Conservation (phyloP, 768 basidiomycete species). For the Mycena crocata region DNA sequence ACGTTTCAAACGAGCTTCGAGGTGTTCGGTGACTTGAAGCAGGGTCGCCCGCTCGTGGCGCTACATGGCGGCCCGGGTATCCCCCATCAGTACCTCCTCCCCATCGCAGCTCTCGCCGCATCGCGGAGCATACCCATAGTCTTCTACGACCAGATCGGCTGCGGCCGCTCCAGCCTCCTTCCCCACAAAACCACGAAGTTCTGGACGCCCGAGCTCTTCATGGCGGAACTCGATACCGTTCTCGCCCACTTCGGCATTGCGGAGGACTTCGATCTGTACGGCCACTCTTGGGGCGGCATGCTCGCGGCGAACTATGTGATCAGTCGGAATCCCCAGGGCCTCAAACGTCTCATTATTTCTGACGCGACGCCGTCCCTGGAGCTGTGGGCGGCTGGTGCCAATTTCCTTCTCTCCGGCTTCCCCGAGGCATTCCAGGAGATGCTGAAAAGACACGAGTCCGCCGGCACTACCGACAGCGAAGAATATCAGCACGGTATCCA, state of each 20-base stretch:
- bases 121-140: constrained; percentile 53
- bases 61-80: constrained; percentile 62
- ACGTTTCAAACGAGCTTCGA: constrained; percentile 58
- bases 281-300: constrained; percentile 66
- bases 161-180: constrained; percentile 60
- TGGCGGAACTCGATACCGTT: constrained; percentile 60
- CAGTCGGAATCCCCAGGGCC: constrained; percentile 30
- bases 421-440: constrained; percentile 40
- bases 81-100: constrained; percentile 29
- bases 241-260: constrained; percentile 54
- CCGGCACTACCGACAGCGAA: constrained; percentile 38
- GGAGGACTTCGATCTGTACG: constrained; percentile 56
- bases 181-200: constrained; percentile 57
- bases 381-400: constrained; percentile 41
- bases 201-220: constrained; percentile 59
- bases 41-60: constrained; percentile 49
- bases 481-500: constrained; percentile 46
- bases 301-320: constrained; percentile 43
- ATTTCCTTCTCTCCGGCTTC: constrained; percentile 39
- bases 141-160: constrained; percentile 65
- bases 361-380: constrained; percentile 46
- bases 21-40: constrained; percentile 53
- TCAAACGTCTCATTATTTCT: constrained; percentile 44
- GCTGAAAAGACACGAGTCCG: constrained; percentile 45
- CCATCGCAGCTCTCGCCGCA: constrained; percentile 25